Conservation (phyloP, 1,139 yeast species). For the Pichia sp. region DNA sequence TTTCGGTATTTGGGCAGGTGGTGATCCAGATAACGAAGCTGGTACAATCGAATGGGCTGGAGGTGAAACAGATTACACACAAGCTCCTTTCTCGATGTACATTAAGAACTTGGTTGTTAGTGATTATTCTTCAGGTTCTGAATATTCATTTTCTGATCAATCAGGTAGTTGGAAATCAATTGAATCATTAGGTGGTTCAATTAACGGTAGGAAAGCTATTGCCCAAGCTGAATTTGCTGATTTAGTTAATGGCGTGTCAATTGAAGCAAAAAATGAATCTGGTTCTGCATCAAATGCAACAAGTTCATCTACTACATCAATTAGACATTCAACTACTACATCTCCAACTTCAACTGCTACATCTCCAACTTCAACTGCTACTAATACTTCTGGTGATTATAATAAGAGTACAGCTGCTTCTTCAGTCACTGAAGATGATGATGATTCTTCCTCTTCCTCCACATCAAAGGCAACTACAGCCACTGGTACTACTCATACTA, state of each 20-base stretch:
- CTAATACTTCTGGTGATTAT: no score
- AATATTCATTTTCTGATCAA: constrained; percentile 57
- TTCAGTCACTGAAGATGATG: no score
- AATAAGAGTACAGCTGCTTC: no score
- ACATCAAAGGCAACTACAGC: no score
- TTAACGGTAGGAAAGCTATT: constrained; percentile 51
- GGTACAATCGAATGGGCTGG: constrained; percentile 60
- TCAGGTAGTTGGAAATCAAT: constrained; percentile 68
- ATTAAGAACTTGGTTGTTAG: constrained; percentile 55
- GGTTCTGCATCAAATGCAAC: constrained; percentile 3
- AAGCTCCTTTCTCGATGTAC: constrained; percentile 54
- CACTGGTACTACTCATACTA: neutral
- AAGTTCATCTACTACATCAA: no score
- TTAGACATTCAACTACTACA: no score
- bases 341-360: constrained; percentile 1
- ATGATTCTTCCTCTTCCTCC: neutral
- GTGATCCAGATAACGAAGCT: constrained; percentile 40
- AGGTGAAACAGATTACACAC: constrained; percentile 42
- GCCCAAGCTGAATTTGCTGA: constrained; percentile 45
- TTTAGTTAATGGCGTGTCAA: constrained; percentile 31
- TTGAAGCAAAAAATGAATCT: neutral
- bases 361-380: neutral
- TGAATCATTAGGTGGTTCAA: constrained; percentile 52
- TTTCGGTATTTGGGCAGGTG: constrained; percentile 54
- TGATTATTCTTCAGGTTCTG: constrained; percentile 75